Evolutionary conservation across 805 yeast genomes (phyloP), one percentile per base, ranked within the genome.

Genomic region (Wickerhamomyces canadensis): DNA sequence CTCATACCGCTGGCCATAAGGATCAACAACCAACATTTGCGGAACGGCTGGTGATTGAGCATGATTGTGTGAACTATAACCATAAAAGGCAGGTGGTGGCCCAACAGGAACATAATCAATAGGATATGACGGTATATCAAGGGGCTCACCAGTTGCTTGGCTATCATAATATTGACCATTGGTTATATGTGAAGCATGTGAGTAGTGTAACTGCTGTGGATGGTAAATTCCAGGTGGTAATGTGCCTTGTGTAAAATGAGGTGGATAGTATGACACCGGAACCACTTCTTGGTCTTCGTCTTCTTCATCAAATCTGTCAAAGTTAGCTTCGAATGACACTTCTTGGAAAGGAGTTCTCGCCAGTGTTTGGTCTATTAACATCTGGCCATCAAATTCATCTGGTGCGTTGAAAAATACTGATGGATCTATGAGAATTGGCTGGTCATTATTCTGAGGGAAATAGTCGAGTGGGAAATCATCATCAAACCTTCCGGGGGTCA

Each of bases 381-480:
- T 67, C 36, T 71, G 75, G 32, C 70, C 75, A 40, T 64, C 67
- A 42, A 59, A 61, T 17, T 44, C 33, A 0, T 47, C 54, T 26
- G 57, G 57, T 11, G 55, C 42, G 23, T 60, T 62, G 31, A 70
- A 57, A 42, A 66, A 67, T 12, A 52, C 48, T 17, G 57, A 49
- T 2, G 65, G 46, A 31, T 57, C 58, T 18, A 52, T 38, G n/a
- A 45, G 18, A 34, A 43, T 21, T 38, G 35, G 25, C 36, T 21
- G 23, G 10, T 46, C 38, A n/a, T 35, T 36, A 14, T 61, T 67
- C 4, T 63, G 60, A 16, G 78, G 76, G 51, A 81, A 70, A 52
- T 78, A 80, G 47, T 81, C 88, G 38, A 82, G 57, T 4, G 89
- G 88, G 60, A 81, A 81, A 51, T 80, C 88, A 42, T 79, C 82